A percentile compares a stretch with the other conserved stretches of the same genome.
Evolutionary conservation across 257 asterid genomes (phyloP).

Genomic region (Echites panduratus): DNA sequence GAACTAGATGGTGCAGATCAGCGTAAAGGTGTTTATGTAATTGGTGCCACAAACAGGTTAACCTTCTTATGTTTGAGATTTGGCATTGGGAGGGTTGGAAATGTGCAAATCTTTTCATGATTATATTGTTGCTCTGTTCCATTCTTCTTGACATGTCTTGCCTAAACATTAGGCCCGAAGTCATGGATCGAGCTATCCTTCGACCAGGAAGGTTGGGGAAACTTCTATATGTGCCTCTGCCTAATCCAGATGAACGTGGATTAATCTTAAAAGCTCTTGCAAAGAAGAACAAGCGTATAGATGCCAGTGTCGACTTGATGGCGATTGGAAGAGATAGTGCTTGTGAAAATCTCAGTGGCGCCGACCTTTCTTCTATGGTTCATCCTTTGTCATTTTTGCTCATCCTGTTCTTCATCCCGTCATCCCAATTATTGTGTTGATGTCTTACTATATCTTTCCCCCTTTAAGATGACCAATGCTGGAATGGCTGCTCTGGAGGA

Average conservation of each 20-base stretch:
- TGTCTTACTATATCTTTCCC: background rate
- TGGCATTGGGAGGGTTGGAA: background rate
- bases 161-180: constrained; percentile 58
- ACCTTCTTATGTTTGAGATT: constrained; percentile 8
- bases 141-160: constrained; percentile 14
- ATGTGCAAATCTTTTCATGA: background rate
- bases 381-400: constrained; percentile 4
- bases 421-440: background rate
- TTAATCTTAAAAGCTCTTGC: constrained; percentile 67
- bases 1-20: constrained; percentile 85
- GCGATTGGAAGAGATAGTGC: constrained; percentile 49
- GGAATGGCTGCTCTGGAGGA: constrained; percentile 57
- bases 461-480: constrained; percentile 56
- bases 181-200: constrained; percentile 72
- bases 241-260: constrained; percentile 77
- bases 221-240: constrained; percentile 74
- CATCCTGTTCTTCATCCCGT: background rate
- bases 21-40: constrained; percentile 65
- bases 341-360: constrained; percentile 76
- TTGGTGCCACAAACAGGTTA: constrained; percentile 93
- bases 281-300: constrained; percentile 50
- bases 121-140: background rate
- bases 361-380: constrained; percentile 65
- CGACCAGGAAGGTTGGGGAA: constrained; percentile 85
- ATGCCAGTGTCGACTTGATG: constrained; percentile 53